Evolutionary conservation across 768 basidiomycete genomes (phyloP), one percentile per base, ranked within the genome.

Genomic region (Roridomyces roridus): DNA sequence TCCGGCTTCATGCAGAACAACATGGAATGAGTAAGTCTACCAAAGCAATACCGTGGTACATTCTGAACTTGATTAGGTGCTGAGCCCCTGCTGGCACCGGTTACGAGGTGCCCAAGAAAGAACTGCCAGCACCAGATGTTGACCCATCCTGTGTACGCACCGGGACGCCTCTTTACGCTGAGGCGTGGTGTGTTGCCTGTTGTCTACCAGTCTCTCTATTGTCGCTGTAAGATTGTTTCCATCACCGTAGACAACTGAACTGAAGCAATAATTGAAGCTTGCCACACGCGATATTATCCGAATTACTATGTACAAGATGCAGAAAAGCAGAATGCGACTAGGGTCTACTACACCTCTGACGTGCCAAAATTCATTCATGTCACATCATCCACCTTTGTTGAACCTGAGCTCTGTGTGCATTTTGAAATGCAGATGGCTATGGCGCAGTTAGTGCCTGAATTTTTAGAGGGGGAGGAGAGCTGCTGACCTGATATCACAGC

Each of bases 171-270:
- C 5, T 56, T 36, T 37, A 56, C 55, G 15, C 41, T 56, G 7
- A 29, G 34, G 12, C 55, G 55, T 1, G 55, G 55, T 0, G 35
- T 56, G 5, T 31, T 56, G 2, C 55, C 55, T 10, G 42, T 56
- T 4, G 48, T 56, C 31, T 56, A 46, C n/a, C 24, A 44, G 23
- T 56, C 55, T 25, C 35, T 49, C 3, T 44, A 49, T 17, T 54
- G 52, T 12, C 52, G 36, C 4, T 1, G 52, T 54, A 26, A 6
- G 51, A 21, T 20, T 8, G 42, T n/a, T 50, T 20, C 3, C 12
- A 11, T 4, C 10, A 15, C 20, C 8, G 7, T 9, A n/a, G 15
- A 20, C 18, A 44, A 15, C 9, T 11, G 20, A 20, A 29, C 20
- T 21, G n/a, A 31, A 31, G 29, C 29, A 6, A 31, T 31, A 31